Evolutionary conservation across 352 stramenopile species (phyloP), one percentile per base, ranked within the genome.

Genomic region (Globisporangium acanthophoron): DNA sequence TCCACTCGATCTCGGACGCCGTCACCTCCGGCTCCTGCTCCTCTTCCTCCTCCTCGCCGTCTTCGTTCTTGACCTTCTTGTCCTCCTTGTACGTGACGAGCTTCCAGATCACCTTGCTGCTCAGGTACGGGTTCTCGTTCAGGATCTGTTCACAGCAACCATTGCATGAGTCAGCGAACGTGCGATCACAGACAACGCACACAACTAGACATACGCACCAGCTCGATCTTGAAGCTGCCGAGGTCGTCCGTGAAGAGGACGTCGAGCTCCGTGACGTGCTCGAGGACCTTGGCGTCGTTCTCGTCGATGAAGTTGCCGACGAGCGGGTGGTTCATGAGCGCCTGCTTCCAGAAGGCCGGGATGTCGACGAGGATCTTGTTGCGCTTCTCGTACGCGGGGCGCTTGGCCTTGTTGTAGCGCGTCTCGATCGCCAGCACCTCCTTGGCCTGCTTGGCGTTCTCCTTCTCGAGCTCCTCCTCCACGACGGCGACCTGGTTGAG

Each of bases 351-450:
- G 66, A 92, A 90, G 54, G 62, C 51, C 5, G 83, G 80, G 51
- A 92, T 89, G 16, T 84, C 73, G 20, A 54, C 54, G 51, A 92
- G 59, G 44, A 88, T 66, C 59, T 87, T 79, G 63, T 64, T 60
- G 59, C 83, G 83, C 71, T 90, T 88, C 53, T 75, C 71, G 63
- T 80, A 85, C 41, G 76, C 65, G 9, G 80, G 77, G 45, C 73
- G 74, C 73, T 90, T 90, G 56, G 66, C 69, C 43, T 57, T 68
- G 66, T 90, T 90, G 75, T 82, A 87, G 65, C 89, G 89, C 73
- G 65, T 80, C 66, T 92, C 83, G 48, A 92, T 73, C 47, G 71
- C 73, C 39, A 92, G 65, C 33, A 90, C 77, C 64, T 92, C 80
- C 51, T 71, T 65, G 48, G 73, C 71, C 64, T 80, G 76, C 63